Evolutionary conservation across 371 early-diverging fungal genomes (phyloP).

Genomic region (Gilbertella persicaria): DNA sequence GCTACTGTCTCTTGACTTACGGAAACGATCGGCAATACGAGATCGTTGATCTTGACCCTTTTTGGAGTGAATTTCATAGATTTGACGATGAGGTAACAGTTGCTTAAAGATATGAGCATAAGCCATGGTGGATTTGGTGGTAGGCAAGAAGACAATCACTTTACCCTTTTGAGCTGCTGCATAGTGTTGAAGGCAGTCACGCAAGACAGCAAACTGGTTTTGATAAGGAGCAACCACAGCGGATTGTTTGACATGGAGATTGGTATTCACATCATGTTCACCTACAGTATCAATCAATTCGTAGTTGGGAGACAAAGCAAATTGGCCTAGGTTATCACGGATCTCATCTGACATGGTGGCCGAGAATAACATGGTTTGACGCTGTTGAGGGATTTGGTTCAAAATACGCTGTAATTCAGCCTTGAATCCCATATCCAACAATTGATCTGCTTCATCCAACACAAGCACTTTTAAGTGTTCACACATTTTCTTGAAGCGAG

Average conservation of each 20-base stretch:
- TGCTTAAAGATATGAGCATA: conserved; percentile 66
- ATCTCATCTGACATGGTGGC: conserved; percentile 95
- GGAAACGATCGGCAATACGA: conserved; percentile 75
- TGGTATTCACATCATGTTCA: conserved; percentile 77
- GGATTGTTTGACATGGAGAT: conserved; percentile 77
- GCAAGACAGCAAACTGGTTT: conserved; percentile 64
- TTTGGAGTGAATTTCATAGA: conserved; percentile 83
- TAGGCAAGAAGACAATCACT: conserved; percentile 91
- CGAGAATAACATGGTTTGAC: conserved; percentile 97
- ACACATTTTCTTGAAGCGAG: conserved; percentile 58
- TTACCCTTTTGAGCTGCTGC: conserved; percentile 63
- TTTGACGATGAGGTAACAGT: conserved; percentile 37
- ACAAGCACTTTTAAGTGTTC: conserved; percentile 75
- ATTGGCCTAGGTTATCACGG: conserved; percentile 47
- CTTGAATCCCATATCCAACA: conserved; percentile 98
- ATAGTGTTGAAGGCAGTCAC: conserved; percentile 63
- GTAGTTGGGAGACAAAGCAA: conserved; percentile 80
- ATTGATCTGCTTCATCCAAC: conserved; percentile 98
- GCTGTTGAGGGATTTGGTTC: conserved; percentile 70
- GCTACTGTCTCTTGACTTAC: conserved; percentile 54
- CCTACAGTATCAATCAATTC: conserved; percentile 87
- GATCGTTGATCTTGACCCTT: conserved; percentile 75
- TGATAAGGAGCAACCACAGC: conserved; percentile 65
- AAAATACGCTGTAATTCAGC: conserved; percentile 88
- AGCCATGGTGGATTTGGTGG: conserved; percentile 77